These are phyloP conservation scores for Pleurotus citrinopileatus DNA, from an alignment of 768 basidiomycete species.

Conservation along the genomic window DNA sequence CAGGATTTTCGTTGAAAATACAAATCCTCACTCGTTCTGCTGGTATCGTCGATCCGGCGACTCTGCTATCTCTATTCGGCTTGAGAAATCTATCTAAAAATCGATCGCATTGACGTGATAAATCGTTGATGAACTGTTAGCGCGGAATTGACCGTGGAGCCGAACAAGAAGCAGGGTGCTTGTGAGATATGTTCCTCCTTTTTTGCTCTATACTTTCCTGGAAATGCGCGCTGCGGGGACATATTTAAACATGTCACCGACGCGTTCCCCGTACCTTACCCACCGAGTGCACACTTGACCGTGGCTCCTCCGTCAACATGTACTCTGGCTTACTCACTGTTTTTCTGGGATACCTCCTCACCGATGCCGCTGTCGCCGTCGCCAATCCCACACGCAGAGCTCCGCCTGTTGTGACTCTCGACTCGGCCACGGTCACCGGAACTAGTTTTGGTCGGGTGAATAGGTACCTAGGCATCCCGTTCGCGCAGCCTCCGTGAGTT, in stretches of 20 bases:
- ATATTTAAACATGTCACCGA: background rate
- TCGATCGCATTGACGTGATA: background rate
- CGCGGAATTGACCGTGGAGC: background rate
- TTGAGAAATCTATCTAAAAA: background rate
- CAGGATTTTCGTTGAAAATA: too few relatives aligned
- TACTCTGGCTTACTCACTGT: background rate
- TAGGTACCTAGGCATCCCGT: background rate
- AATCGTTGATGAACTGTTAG: background rate
- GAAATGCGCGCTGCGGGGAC: too few relatives aligned
- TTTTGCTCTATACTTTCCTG: background rate
- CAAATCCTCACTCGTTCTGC: too few relatives aligned
- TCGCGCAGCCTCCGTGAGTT: background rate
- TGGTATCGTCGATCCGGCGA: background rate
- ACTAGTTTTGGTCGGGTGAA: background rate
- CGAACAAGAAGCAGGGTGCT: too few relatives aligned
- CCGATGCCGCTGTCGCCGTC: background rate
- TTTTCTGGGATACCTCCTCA: background rate
- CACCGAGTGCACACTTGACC: background rate
- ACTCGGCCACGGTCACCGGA: background rate
- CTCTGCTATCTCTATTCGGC: background rate
- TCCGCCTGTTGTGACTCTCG: background rate
- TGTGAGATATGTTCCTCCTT: background rate
- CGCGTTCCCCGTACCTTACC: background rate
- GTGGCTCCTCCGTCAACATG: background rate
- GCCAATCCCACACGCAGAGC: background rate